phyloP scores from a whole-genome alignment of 495 filamentous ascomycete genomes.

The Neurospora sp. region DNA sequence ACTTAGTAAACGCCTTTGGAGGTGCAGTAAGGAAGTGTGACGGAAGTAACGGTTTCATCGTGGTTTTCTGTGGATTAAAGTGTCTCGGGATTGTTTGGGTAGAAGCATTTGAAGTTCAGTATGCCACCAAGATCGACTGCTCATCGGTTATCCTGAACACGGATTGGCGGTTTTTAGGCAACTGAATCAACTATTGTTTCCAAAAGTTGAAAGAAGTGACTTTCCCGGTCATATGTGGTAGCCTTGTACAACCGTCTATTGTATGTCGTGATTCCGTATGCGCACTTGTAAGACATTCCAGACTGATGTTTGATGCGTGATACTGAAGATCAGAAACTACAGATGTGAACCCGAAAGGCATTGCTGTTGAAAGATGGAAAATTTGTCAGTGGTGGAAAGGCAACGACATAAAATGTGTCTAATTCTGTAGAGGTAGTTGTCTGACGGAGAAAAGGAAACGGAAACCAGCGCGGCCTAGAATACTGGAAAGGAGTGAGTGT shows the following conservation, averaged over 20 bases:
- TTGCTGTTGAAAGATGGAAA: too few species aligned
- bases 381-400: too few species aligned
- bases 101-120: not conserved
- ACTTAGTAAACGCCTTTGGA: not conserved
- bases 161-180: not conserved
- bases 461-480: too few species aligned
- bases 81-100: not conserved
- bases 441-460: too few species aligned
- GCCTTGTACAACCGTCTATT: not conserved
- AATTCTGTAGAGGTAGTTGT: too few species aligned
- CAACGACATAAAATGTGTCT: too few species aligned
- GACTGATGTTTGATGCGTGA: not conserved
- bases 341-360: too few species aligned
- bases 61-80: not conserved
- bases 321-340: too few species aligned
- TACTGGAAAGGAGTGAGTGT: too few species aligned
- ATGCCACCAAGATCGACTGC: not conserved
- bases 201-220: not conserved
- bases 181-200: not conserved
- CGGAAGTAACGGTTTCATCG: not conserved
- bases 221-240: not conserved
- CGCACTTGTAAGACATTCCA: not conserved
- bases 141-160: not conserved
- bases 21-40: not conserved
- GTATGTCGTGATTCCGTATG: not conserved